A percentile compares a stretch with the other conserved stretches of the same genome.
Evolutionary conservation across 2,329 filamentous ascomycete genomes (phyloP).

Genomic region (Sordariomycetes sp.): DNA sequence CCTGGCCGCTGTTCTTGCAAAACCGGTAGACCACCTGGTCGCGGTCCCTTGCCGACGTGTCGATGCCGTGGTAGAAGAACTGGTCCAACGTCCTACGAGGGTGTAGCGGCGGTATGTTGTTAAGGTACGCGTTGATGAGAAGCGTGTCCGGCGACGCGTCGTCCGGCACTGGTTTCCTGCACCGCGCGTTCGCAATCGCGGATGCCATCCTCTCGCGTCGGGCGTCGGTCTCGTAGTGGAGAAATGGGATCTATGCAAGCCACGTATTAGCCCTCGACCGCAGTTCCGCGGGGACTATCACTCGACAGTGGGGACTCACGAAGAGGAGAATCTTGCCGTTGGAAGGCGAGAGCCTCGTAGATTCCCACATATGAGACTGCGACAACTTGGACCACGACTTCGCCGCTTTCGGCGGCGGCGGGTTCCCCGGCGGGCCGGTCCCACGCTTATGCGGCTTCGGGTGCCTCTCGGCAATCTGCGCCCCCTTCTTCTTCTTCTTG

Average conservation of each 20-base stretch:
- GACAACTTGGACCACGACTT: not conserved
- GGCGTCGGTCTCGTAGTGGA: slow-evolving; percentile 26
- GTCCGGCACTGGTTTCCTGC: not conserved
- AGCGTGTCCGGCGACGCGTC: not conserved
- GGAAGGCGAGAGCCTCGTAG: slow-evolving; percentile 5
- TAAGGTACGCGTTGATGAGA: slow-evolving; percentile 13
- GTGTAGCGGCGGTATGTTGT: slow-evolving; percentile 21
- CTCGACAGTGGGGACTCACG: slow-evolving; percentile 9
- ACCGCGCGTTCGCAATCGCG: slow-evolving; percentile 10
- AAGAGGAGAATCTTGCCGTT: slow-evolving; percentile 16
- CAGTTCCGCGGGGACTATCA: not conserved
- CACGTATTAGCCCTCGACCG: not conserved
- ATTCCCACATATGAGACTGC: not conserved
- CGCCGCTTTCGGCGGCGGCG: not conserved
- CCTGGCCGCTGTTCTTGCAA: slow-evolving; percentile 2
- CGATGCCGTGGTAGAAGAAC: slow-evolving; percentile 24
- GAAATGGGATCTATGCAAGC: slow-evolving; percentile 20
- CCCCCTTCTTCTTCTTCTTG: slow-evolving; percentile 3
- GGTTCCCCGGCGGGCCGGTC: not conserved
- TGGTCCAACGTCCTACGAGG: slow-evolving; percentile 31
- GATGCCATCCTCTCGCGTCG: slow-evolving; percentile 14
- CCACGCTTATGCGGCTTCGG: slow-evolving; percentile 3
- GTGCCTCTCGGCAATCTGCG: slow-evolving; percentile 2
- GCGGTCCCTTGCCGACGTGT: slow-evolving; percentile 23
- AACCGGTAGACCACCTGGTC: slow-evolving; percentile 27